A percentile compares a stretch with the other conserved stretches of the same genome.
These are phyloP conservation scores for Coniophora puteana DNA, from an alignment of 1,284 basidiomycete genomes.

Conservation along the genomic window DNA sequence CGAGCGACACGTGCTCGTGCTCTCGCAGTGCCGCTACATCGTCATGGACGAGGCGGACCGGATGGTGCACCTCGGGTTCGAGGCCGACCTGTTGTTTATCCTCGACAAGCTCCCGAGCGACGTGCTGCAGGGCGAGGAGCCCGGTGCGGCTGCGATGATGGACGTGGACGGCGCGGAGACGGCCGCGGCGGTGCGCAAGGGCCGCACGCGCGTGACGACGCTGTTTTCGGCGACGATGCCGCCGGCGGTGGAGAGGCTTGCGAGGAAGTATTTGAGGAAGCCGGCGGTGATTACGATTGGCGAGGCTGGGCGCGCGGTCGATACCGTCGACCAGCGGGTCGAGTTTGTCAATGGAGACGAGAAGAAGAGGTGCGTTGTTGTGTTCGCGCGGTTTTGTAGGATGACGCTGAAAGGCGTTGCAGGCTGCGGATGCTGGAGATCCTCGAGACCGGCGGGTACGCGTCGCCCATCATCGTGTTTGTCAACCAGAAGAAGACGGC, in stretches of 20 bases:
- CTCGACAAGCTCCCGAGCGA: slow-evolving; percentile 88
- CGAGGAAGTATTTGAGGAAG: slow-evolving; percentile 88
- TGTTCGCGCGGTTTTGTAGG: slow-evolving; percentile 1
- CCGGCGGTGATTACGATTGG: slow-evolving; percentile 97
- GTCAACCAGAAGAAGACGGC: slow-evolving; percentile 99
- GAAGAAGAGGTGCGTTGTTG: slow-evolving; percentile 78
- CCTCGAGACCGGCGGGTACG: slow-evolving; percentile 78
- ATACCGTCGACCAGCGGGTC: slow-evolving; percentile 95
- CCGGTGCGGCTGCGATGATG: slow-evolving; percentile 55
- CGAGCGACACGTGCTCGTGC: slow-evolving; percentile 91
- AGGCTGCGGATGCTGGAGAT: slow-evolving; percentile 86
- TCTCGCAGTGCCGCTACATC: slow-evolving; percentile 95
- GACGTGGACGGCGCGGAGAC: slow-evolving; percentile 51
- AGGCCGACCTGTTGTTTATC: slow-evolving; percentile 92
- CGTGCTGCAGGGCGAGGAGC: slow-evolving; percentile 81
- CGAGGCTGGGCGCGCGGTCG: slow-evolving; percentile 95
- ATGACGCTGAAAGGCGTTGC: slow-evolving; percentile 10
- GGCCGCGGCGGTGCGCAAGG: slow-evolving; percentile 53
- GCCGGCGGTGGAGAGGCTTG: slow-evolving; percentile 88
- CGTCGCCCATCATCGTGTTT: slow-evolving; percentile 96
- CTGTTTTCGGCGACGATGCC: slow-evolving; percentile 99
- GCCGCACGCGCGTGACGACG: slow-evolving; percentile 83
- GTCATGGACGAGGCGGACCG: slow-evolving; percentile 99
- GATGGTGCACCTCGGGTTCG: slow-evolving; percentile 98
- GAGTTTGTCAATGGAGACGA: slow-evolving; percentile 94